Evolutionary conservation across 495 filamentous ascomycete species (phyloP).

Genomic region (Penicillium paxilli): DNA sequence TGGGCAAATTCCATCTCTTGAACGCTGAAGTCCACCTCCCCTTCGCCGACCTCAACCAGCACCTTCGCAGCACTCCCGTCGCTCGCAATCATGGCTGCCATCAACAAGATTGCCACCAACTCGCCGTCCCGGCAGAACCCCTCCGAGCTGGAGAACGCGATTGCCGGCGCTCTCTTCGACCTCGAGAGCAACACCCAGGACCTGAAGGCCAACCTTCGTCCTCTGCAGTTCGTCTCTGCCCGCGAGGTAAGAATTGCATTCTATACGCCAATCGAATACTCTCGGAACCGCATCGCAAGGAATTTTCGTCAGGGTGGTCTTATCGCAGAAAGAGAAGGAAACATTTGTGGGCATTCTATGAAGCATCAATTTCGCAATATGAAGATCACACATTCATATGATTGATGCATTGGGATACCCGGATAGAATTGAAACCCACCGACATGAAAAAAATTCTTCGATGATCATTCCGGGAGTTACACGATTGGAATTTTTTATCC

Average conservation of each 20-base stretch:
- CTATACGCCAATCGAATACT: conserved; percentile 10
- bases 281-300: conserved; percentile 13
- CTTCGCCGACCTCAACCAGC: conserved; percentile 39
- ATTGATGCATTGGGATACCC: neutral
- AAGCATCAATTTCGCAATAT: conserved; percentile 6
- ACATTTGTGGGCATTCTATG: conserved; percentile 9
- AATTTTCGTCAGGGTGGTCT: conserved; percentile 17
- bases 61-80: conserved; percentile 42
- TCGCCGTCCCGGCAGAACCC: conserved; percentile 91
- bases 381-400: neutral
- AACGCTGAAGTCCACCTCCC: conserved; percentile 34
- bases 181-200: conserved; percentile 97
- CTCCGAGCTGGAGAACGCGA: conserved; percentile 90
- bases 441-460: conserved; percentile 14
- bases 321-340: conserved; percentile 12
- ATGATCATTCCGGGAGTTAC: conserved; percentile 9
- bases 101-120: conserved; percentile 98
- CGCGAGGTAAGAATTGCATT: conserved; percentile 81
- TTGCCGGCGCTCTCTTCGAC: conserved; percentile 93
- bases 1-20: conserved; percentile 41
- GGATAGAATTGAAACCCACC: neutral
- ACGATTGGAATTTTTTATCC: conserved; percentile 14
- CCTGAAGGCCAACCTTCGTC: conserved; percentile 88
- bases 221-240: conserved; percentile 95
- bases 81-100: conserved; percentile 60